These are phyloP conservation scores for Cladosporium velox DNA, from an alignment of 2,329 filamentous ascomycete species.

Conservation along the genomic window DNA sequence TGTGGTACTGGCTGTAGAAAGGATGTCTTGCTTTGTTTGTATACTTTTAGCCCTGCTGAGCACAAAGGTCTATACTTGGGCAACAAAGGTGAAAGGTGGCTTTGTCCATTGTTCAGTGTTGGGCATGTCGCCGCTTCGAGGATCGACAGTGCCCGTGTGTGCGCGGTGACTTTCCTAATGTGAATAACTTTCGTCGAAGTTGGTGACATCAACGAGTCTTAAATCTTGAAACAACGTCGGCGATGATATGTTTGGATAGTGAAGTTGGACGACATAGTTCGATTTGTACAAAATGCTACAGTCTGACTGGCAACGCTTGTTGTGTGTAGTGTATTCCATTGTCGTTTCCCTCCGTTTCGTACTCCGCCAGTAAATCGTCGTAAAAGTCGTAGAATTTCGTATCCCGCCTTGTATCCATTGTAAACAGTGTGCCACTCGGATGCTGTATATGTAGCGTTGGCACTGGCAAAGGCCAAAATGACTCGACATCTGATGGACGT, in stretches of 20 bases:
- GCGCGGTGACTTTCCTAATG: too few species aligned
- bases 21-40: not conserved
- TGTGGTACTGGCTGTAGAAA: not conserved
- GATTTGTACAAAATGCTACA: not conserved
- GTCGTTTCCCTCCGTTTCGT: not conserved
- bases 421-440: not conserved
- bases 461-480: not conserved
- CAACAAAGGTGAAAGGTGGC: not conserved
- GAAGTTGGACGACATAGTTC: not conserved
- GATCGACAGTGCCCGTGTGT: not conserved
- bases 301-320: not conserved
- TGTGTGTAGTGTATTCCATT: not conserved
- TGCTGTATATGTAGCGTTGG: not conserved
- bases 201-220: too few species aligned
- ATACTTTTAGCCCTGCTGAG: not conserved
- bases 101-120: not conserved
- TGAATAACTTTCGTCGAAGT: too few species aligned
- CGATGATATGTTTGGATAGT: not conserved
- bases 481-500: not conserved
- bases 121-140: not conserved
- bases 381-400: conserved; percentile 16
- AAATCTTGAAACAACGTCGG: not conserved
- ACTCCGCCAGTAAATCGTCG: conserved; percentile 10
- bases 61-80: not conserved
- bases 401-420: not conserved